phyloP scores from a whole-genome alignment of 345 rosid genomes.

The Clarkia xantiana region DNA sequence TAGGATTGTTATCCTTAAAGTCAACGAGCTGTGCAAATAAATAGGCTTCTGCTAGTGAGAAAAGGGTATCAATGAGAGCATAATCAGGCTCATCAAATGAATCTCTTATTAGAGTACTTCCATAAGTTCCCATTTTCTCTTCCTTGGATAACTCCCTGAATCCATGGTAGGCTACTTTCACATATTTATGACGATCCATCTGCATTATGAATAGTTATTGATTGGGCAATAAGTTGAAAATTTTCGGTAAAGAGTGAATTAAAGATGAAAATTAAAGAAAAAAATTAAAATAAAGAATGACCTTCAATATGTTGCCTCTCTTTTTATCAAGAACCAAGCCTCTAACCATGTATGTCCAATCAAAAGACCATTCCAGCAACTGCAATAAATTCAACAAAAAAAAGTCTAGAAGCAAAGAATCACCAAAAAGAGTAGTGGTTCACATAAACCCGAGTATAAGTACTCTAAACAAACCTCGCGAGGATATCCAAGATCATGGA shows the following conservation, averaged over 20 bases:
- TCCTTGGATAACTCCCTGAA: constrained; percentile 83
- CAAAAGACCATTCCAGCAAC: constrained; percentile 78
- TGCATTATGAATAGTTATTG: constrained; percentile 18
- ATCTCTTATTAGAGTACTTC: constrained; percentile 69
- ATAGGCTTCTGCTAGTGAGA: constrained; percentile 92
- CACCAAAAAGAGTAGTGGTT: too few relatives aligned
- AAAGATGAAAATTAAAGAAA: constrained; percentile 1
- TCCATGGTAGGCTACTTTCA: constrained; percentile 96
- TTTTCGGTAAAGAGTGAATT: background rate
- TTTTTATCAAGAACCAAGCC: constrained; percentile 94
- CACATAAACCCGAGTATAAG: too few relatives aligned
- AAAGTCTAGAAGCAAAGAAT: background rate
- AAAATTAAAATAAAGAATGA: constrained; percentile 1
- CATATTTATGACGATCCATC: constrained; percentile 99
- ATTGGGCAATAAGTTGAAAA: constrained; percentile 3
- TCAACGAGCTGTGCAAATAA: constrained; percentile 95
- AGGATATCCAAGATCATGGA: constrained; percentile 81
- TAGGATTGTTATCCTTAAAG: constrained; percentile 70
- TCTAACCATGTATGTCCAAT: constrained; percentile 93
- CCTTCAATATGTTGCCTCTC: constrained; percentile 97
- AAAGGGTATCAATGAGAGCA: constrained; percentile 92
- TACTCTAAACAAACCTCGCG: constrained; percentile 48
- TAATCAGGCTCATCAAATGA: constrained; percentile 93
- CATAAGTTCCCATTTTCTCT: constrained; percentile 75
- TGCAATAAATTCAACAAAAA: constrained; percentile 13